Evolutionary conservation across 2,329 filamentous ascomycete genomes (phyloP), one percentile per base, ranked within the genome.

Genomic region (Fusarium sp.): DNA sequence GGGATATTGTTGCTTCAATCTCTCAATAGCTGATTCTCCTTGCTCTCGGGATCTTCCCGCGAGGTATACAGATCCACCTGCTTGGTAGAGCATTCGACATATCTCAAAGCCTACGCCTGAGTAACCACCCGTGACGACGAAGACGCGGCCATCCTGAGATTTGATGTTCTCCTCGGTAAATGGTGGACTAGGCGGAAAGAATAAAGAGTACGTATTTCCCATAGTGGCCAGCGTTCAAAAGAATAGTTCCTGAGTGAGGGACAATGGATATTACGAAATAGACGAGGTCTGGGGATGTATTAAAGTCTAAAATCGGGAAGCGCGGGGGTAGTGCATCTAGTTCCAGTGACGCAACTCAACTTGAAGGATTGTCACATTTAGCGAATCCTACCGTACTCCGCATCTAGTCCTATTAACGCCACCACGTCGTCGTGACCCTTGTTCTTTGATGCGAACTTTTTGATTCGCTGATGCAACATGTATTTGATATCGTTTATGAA

Each of bases 91-190:
- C 8, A 71, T 70, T 0, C 37, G 45, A 4, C 41, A 48, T 13
- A 71, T 28, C 11, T 71, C 51, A 6, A 62, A 65, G 6, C 69
- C 68, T 9, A 71, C 39, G 19, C 69, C 68, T 0, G 64, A 56
- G 43, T 70, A 70, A 22, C 63, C 68, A 1, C 68, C 69, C 2
- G 68, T 71, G 7, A 71, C 54, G 1, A 71, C 56, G 4, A 67
- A 71, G 1, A 62, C 53, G 14, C 54, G 35, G 3, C 15, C 46
- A 11, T 54, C 15, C 13, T 68, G 65, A 0, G 47, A 2, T 6
- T 43, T 7, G 5, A 68, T 32, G 6, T 66, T 41, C 15, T 47
- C 33, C n/a, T 67, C 62, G 2, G 47, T 56, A 5, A 63, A 45
- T 11, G 15, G 15, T 5, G 64, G 64, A 7, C 39, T 40, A 4